Percentiles rank a stretch among this genome's conserved stretches.
phyloP scores from a whole-genome alignment of 495 filamentous ascomycete species.

The Venustampulla echinocandica region DNA sequence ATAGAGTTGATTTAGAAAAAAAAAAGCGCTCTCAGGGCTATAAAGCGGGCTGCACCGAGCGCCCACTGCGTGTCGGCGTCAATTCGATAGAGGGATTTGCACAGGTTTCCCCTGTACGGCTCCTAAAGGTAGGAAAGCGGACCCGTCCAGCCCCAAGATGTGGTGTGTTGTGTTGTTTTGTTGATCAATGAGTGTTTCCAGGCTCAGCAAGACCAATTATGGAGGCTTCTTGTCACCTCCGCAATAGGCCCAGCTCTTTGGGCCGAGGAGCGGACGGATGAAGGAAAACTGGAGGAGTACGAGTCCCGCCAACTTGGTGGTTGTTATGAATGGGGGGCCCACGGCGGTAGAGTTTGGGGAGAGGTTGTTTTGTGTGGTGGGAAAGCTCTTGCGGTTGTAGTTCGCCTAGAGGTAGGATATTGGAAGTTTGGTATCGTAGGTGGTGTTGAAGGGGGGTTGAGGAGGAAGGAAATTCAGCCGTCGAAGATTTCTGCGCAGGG shows the following conservation, averaged over 20 bases:
- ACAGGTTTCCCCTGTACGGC: slow-evolving; percentile 25
- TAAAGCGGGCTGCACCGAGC: slow-evolving; percentile 25
- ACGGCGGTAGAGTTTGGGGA: slow-evolving; percentile 7
- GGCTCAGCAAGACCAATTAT: slow-evolving; percentile 57
- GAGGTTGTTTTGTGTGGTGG: neutral
- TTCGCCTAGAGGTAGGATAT: too few species aligned
- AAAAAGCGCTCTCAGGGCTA: slow-evolving; percentile 13
- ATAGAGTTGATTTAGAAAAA: too few species aligned
- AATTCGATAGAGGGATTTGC: slow-evolving; percentile 24
- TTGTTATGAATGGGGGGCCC: slow-evolving; percentile 21
- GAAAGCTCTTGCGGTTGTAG: too few species aligned
- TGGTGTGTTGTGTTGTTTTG: slow-evolving; percentile 6
- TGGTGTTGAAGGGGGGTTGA: too few species aligned
- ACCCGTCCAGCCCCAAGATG: slow-evolving; percentile 3
- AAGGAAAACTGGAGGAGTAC: slow-evolving; percentile 66
- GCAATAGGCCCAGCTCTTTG: slow-evolving; percentile 81
- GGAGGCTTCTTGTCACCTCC: slow-evolving; percentile 96
- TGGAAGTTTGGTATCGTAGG: too few species aligned
- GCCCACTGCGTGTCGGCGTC: slow-evolving; percentile 26
- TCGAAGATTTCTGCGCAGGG: too few species aligned
- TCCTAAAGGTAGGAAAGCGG: slow-evolving; percentile 8
- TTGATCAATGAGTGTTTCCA: neutral
- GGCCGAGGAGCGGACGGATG: slow-evolving; percentile 87
- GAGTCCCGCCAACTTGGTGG: slow-evolving; percentile 97
- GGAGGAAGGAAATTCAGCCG: too few species aligned